A percentile compares a stretch with the other conserved stretches of the same genome.
Conservation (phyloP, 345 rosid genomes). For the Anacardium occidentale region DNA sequence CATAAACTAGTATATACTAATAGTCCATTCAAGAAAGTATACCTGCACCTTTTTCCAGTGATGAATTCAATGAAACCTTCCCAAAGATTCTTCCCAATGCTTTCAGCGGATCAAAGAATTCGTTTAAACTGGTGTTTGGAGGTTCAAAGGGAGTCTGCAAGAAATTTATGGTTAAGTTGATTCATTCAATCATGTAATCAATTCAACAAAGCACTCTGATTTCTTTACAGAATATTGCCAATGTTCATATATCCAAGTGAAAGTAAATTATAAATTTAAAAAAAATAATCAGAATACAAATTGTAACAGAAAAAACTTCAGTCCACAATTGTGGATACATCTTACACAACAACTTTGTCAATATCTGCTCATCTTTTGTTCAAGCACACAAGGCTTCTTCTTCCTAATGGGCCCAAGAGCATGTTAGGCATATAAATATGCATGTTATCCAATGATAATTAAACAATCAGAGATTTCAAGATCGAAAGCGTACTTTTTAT, state of each 20-base stretch:
- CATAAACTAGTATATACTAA: neutral
- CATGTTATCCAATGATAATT: too few species aligned
- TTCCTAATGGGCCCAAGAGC: neutral
- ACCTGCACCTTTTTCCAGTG: slow-evolving; percentile 88
- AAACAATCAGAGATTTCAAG: too few species aligned
- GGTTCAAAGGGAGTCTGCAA: slow-evolving; percentile 66
- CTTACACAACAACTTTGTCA: neutral
- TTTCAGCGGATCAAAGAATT: slow-evolving; percentile 64
- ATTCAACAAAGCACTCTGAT: too few species aligned
- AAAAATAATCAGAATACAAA: too few species aligned
- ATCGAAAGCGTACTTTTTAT: too few species aligned
- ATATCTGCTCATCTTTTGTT: neutral
- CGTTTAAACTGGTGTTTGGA: slow-evolving; percentile 52
- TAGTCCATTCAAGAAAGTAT: neutral
- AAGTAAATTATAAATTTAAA: too few species aligned
- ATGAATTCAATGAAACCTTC: slow-evolving; percentile 69
- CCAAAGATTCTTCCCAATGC: slow-evolving; percentile 55
- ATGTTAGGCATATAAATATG: too few species aligned
- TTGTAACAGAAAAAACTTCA: too few species aligned
- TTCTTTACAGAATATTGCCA: too few species aligned
- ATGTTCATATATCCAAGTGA: too few species aligned
- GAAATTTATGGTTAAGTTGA: slow-evolving; percentile 9
- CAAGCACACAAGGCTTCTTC: neutral
- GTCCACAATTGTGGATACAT: too few species aligned
- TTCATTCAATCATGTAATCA: neutral